phyloP scores from a whole-genome alignment of 495 filamentous ascomycete species.

The Cairneyella variabilis region DNA sequence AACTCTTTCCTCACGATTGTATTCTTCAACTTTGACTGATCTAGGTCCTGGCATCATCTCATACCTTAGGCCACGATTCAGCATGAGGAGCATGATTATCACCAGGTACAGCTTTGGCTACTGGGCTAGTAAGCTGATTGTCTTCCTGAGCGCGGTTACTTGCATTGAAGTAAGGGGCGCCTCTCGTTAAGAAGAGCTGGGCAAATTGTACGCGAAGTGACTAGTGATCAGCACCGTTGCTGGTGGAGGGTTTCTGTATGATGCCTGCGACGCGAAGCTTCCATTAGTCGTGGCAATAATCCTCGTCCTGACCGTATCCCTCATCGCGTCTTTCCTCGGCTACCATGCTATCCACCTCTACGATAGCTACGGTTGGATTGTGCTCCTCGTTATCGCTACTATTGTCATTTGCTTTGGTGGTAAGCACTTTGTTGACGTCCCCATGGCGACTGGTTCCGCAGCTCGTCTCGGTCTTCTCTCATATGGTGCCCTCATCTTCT shows the following conservation, averaged over 20 bases:
- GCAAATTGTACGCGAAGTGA: slow-evolving; percentile 22
- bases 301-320: slow-evolving; percentile 30
- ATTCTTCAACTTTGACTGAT: slow-evolving; percentile 12
- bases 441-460: slow-evolving; percentile 4
- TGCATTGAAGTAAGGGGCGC: slow-evolving; percentile 27
- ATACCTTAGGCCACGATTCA: slow-evolving; percentile 27
- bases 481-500: slow-evolving; percentile 51
- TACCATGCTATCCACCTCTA: slow-evolving; percentile 51
- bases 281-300: slow-evolving; percentile 4
- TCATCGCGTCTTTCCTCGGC: slow-evolving; percentile 55
- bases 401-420: slow-evolving; percentile 45
- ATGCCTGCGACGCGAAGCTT: slow-evolving; percentile 33
- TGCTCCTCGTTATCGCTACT: slow-evolving; percentile 46
- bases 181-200: not conserved
- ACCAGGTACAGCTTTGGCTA: slow-evolving; percentile 50
- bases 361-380: slow-evolving; percentile 57
- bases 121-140: slow-evolving; percentile 34
- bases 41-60: slow-evolving; percentile 1
- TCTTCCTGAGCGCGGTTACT: slow-evolving; percentile 42
- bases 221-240: slow-evolving; percentile 40
- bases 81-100: slow-evolving; percentile 48
- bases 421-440: slow-evolving; percentile 35
- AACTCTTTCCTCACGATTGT: slow-evolving; percentile 4
- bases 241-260: slow-evolving; percentile 42
- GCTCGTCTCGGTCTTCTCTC: slow-evolving; percentile 43